phyloP scores from a whole-genome alignment of 768 basidiomycete genomes.

The Termitomyces sp. region DNA sequence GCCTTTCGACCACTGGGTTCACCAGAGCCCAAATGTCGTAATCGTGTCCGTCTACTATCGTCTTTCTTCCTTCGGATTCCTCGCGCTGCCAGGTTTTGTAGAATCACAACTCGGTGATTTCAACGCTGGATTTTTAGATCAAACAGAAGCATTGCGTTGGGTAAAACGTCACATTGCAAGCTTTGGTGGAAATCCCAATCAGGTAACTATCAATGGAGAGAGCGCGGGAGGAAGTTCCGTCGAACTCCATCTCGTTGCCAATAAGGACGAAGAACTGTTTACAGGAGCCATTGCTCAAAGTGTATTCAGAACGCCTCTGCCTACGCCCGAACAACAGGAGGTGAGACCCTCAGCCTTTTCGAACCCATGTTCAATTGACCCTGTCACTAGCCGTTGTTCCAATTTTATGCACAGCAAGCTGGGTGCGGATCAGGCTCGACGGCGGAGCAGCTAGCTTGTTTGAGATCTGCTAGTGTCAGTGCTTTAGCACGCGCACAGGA shows the following conservation, averaged over 20 bases:
- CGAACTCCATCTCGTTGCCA: constrained; percentile 52
- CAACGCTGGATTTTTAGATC: constrained; percentile 32
- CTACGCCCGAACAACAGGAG: constrained; percentile 44
- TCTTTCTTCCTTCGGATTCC: constrained; percentile 59
- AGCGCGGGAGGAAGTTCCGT: constrained; percentile 54
- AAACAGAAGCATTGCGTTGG: constrained; percentile 60
- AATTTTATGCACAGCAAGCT: constrained; percentile 41
- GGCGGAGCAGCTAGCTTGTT: constrained; percentile 33
- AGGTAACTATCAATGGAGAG: constrained; percentile 58
- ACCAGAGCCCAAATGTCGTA: constrained; percentile 57
- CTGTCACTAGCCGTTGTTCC: constrained; percentile 39
- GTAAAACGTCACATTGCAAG: constrained; percentile 51
- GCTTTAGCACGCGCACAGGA: constrained; percentile 53
- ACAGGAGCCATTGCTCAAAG: constrained; percentile 57
- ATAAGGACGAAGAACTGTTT: constrained; percentile 36
- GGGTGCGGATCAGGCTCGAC: constrained; percentile 39
- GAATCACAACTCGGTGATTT: constrained; percentile 27
- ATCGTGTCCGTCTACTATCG: constrained; percentile 65
- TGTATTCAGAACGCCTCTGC: constrained; percentile 46
- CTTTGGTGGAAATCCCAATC: constrained; percentile 58
- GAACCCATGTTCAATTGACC: not conserved
- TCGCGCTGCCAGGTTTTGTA: constrained; percentile 41
- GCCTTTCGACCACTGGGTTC: constrained; percentile 63
- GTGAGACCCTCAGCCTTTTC: constrained; percentile 24
- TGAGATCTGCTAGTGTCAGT: constrained; percentile 44